phyloP scores from a whole-genome alignment of 352 stramenopile species.

The Elongisporangium undulatum region DNA sequence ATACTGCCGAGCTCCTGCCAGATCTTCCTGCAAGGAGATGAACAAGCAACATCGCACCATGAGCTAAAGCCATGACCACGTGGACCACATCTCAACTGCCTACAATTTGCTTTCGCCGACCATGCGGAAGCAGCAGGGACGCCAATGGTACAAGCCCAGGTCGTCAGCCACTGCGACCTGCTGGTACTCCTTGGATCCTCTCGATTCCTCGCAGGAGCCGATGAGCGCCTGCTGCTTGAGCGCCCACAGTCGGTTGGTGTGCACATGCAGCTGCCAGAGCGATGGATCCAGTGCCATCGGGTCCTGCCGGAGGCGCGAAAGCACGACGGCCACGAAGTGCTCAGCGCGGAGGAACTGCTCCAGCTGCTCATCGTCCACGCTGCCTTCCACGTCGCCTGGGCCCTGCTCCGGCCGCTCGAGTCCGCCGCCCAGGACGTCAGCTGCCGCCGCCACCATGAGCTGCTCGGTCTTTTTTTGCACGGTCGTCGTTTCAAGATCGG shows the following conservation, averaged over 20 bases:
- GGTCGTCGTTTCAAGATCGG: no score
- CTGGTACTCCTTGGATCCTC: slow-evolving; percentile 41
- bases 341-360: slow-evolving; percentile 34
- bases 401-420: no score
- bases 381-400: no score
- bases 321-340: slow-evolving; percentile 49
- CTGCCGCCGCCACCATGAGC: no score
- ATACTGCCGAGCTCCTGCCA: slow-evolving; percentile 64
- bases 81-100: neutral
- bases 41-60: neutral
- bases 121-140: slow-evolving; percentile 38
- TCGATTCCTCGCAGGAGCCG: slow-evolving; percentile 54
- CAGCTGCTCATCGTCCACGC: no score
- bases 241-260: slow-evolving; percentile 40
- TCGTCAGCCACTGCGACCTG: slow-evolving; percentile 5
- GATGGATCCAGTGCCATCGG: slow-evolving; percentile 35
- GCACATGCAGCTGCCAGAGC: slow-evolving; percentile 41
- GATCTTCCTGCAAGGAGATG: slow-evolving; percentile 28
- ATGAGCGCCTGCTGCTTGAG: slow-evolving; percentile 51
- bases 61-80: neutral
- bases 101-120: slow-evolving; percentile 47
- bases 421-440: no score
- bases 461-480: no score
- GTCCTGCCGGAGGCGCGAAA: slow-evolving; percentile 51
- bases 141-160: slow-evolving; percentile 9